These are phyloP conservation scores for Pseudogymnoascus sp. DNA, from an alignment of 2,329 filamentous ascomycete species.

Conservation along the genomic window DNA sequence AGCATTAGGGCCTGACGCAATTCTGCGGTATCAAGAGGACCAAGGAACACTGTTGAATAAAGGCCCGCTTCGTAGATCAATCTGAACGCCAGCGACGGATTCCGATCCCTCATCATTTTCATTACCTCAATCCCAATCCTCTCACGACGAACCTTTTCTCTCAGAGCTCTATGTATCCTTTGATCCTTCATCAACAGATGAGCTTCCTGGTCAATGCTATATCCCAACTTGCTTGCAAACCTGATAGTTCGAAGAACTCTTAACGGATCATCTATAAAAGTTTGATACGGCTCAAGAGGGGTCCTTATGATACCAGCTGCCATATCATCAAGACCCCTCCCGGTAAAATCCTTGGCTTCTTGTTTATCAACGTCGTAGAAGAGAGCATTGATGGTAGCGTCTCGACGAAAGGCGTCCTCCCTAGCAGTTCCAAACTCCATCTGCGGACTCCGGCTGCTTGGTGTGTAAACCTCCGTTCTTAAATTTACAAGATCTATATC, in stretches of 20 bases:
- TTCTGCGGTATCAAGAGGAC: not conserved
- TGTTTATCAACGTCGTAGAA: conserved; percentile 82
- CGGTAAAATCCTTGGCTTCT: conserved; percentile 72
- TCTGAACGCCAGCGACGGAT: not conserved
- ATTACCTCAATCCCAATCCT: conserved; percentile 74
- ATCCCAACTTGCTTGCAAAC: conserved; percentile 74
- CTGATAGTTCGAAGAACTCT: conserved; percentile 74
- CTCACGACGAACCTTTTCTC: conserved; percentile 79
- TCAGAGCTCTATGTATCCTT: conserved; percentile 64
- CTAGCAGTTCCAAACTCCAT: conserved; percentile 85
- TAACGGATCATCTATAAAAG: conserved; percentile 87
- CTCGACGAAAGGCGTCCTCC: conserved; percentile 78
- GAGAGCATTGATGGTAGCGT: conserved; percentile 88
- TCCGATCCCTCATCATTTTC: conserved; percentile 69
- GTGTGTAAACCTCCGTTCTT: not conserved
- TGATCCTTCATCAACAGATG: conserved; percentile 63
- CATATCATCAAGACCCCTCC: conserved; percentile 63
- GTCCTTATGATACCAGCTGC: conserved; percentile 63
- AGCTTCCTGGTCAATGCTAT: conserved; percentile 61
- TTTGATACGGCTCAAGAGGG: conserved; percentile 75
- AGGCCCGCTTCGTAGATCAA: conserved; percentile 2
- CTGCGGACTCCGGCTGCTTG: conserved; percentile 69
- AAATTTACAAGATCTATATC: conserved; percentile 4
- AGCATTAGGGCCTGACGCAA: not conserved
- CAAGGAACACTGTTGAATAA: not conserved